A percentile compares a stretch with the other conserved stretches of the same genome.
Conservation (phyloP, 2,329 filamentous ascomycete species). For the Decorospora gaudefroyi region DNA sequence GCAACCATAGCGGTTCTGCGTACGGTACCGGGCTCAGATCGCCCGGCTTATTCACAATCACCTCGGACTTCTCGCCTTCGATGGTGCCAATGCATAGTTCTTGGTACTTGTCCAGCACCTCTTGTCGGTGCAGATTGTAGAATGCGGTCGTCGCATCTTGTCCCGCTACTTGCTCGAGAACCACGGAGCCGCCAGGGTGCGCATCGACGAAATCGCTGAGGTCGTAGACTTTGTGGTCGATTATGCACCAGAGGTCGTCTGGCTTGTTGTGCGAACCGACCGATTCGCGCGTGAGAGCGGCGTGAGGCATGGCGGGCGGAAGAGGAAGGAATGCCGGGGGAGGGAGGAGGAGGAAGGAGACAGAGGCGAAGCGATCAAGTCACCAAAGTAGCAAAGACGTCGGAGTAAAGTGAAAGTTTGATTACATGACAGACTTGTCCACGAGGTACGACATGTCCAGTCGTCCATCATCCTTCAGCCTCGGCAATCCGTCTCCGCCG, state of each 20-base stretch:
- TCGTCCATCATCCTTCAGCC: too few species aligned
- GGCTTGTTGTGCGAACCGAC: slow-evolving; percentile 77
- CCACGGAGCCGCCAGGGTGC: slow-evolving; percentile 80
- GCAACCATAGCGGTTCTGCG: slow-evolving; percentile 82
- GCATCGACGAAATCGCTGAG: slow-evolving; percentile 82
- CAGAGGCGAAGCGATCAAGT: too few species aligned
- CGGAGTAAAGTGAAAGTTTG: too few species aligned
- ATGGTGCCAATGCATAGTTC: slow-evolving; percentile 76
- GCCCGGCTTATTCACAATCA: slow-evolving; percentile 70
- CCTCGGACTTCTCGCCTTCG: slow-evolving; percentile 72
- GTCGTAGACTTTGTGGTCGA: slow-evolving; percentile 88
- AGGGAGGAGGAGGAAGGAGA: too few species aligned
- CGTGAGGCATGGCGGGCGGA: slow-evolving; percentile 34
- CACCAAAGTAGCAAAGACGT: too few species aligned
- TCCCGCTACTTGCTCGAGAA: slow-evolving; percentile 79
- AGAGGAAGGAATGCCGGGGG: background rate
- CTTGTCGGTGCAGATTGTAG: slow-evolving; percentile 90
- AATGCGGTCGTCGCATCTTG: slow-evolving; percentile 80
- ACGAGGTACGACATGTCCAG: background rate
- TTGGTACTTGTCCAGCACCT: slow-evolving; percentile 81
- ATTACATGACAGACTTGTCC: too few species aligned
- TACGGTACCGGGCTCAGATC: slow-evolving; percentile 80
- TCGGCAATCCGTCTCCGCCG: too few species aligned
- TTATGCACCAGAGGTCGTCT: slow-evolving; percentile 79
- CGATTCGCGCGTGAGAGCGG: slow-evolving; percentile 57